Conservation (phyloP, 805 yeast genomes). For the Teunomyces pallodes region DNA sequence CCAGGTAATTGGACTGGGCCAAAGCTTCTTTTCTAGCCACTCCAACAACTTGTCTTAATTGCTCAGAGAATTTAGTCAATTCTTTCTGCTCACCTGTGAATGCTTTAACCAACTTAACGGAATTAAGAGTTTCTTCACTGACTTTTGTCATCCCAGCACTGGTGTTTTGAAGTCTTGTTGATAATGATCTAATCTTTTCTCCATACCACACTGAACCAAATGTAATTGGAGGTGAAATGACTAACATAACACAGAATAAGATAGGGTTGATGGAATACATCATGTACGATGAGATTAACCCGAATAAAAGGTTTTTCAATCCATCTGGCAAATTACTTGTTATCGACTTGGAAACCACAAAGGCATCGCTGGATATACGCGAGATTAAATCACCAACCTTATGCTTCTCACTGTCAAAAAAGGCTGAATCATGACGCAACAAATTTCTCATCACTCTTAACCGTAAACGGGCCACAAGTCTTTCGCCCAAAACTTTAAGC, state of each 20-base stretch:
- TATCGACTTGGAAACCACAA: constrained; percentile 43
- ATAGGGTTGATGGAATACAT: constrained; percentile 43
- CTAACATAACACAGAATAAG: constrained; percentile 42
- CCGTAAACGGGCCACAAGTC: constrained; percentile 43
- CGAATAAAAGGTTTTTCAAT: constrained; percentile 41
- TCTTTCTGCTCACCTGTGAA: constrained; percentile 44
- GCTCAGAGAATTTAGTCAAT: constrained; percentile 35
- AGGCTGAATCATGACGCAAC: constrained; percentile 40
- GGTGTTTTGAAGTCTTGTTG: constrained; percentile 42
- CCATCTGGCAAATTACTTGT: constrained; percentile 46
- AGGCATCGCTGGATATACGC: constrained; percentile 44
- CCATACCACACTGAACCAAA: constrained; percentile 47
- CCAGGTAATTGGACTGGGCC: constrained; percentile 44
- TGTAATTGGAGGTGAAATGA: constrained; percentile 45
- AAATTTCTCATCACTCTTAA: constrained; percentile 41
- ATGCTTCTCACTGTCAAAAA: constrained; percentile 43
- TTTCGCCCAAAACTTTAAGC: constrained; percentile 37
- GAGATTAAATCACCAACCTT: constrained; percentile 47
- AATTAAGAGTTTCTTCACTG: constrained; percentile 42
- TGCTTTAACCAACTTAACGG: constrained; percentile 42
- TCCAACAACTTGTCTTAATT: constrained; percentile 37
- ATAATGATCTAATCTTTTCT: constrained; percentile 39
- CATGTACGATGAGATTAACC: constrained; percentile 42
- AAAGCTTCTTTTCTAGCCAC: constrained; percentile 45
- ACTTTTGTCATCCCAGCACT: constrained; percentile 45